phyloP scores from a whole-genome alignment of 805 yeast genomes.

The Myxozyma lipomycoides region DNA sequence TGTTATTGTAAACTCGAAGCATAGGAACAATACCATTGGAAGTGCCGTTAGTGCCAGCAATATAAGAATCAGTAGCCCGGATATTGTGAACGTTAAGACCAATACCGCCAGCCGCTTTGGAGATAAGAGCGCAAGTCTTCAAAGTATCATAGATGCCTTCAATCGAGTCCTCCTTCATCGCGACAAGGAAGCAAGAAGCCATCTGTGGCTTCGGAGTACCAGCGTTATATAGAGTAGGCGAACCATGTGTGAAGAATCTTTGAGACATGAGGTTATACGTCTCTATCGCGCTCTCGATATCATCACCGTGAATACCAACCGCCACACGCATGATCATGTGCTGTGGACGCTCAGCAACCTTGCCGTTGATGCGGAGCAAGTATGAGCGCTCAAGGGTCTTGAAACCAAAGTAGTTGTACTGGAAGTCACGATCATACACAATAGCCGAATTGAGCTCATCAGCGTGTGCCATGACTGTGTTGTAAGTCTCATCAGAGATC shows the following conservation, averaged over 20 bases:
- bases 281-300: conserved; percentile 63
- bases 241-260: conserved; percentile 87
- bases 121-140: conserved; percentile 81
- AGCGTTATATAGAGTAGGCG: conserved; percentile 91
- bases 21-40: conserved; percentile 94
- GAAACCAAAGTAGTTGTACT: conserved; percentile 80
- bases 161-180: conserved; percentile 90
- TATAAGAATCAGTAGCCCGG: conserved; percentile 79
- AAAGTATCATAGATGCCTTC: conserved; percentile 92
- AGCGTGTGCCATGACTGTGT: conserved; percentile 59
- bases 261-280: conserved; percentile 85
- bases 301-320: conserved; percentile 76
- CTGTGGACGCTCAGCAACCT: conserved; percentile 87
- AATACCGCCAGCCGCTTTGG: conserved; percentile 94
- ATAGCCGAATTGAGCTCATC: conserved; percentile 70
- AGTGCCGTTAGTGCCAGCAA: conserved; percentile 88
- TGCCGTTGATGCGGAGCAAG: conserved; percentile 58
- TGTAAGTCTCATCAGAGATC: conserved; percentile 63
- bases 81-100: conserved; percentile 87
- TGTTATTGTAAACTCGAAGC: conserved; percentile 90
- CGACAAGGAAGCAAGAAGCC: conserved; percentile 88
- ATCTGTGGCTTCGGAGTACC: conserved; percentile 82
- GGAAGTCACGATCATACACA: conserved; percentile 71
- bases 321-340: conserved; percentile 87
- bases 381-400: conserved; percentile 90